Evolutionary conservation across 805 yeast species (phyloP), one percentile per base, ranked within the genome.

Genomic region (Metschnikowia reukaufii): DNA sequence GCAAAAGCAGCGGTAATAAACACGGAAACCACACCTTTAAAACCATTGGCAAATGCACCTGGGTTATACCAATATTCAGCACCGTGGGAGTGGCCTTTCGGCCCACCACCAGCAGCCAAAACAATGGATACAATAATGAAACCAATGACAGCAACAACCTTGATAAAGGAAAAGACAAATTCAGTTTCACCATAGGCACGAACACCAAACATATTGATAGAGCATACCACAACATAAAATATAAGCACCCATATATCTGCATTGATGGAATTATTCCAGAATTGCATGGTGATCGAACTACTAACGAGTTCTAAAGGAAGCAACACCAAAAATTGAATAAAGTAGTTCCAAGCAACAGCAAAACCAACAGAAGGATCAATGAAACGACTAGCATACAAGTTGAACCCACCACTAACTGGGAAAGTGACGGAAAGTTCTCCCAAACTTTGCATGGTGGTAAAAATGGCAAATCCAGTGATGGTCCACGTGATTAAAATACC

Each of bases 1-100:
- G 88, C 77, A 63, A 85, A 87, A 0, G 91, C 88, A 13, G 92
- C 89, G 32, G 86, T 81, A 41, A 85, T 84, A 51, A 86, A 79
- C n/a, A 82, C 87, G 0, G 86, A 72, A 59, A 84, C 79, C 42
- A 86, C 79, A 50, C 89, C 90, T 65, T 84, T 83, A 63, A 84
- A 83, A 6, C 81, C 81, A 50, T 75, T 68, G 9, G 81, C 77
- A 58, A 86, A 83, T 0, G 90, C 82, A 42, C 92, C 92, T 0
- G 88, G 88, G 47, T 77, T 50, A 50, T 75, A 70, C 84, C 84
- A 83, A 65, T 78, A 78, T 48, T 63, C 68, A 10, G 76, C 81
- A 20, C 88, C 88, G 57, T 77, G 79, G 19, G 77, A 76, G 34
- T 73, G 77, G 38, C 76, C 78, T 29, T 58, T 64, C 18, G 77